A percentile compares a stretch with the other conserved stretches of the same genome.
Conservation (phyloP, 2,329 filamentous ascomycete species). For the Fusarium algeriense region DNA sequence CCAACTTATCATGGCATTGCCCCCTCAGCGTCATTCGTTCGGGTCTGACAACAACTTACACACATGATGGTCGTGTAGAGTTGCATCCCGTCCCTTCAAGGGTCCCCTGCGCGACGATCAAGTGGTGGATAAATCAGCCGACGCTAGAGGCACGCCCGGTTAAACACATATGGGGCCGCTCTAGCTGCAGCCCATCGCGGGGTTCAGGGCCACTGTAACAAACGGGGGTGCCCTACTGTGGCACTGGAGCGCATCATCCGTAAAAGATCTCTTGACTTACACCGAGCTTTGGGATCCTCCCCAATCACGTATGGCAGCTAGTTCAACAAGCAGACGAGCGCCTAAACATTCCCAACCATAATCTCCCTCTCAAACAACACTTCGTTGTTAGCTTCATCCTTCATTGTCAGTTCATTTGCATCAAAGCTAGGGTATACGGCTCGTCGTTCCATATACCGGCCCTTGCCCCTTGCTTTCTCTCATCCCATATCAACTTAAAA, state of each 20-base stretch:
- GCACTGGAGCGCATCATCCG: background rate
- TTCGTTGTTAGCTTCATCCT: background rate
- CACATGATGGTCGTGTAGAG: slow-evolving; percentile 5
- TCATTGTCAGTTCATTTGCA: background rate
- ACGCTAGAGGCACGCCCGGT: slow-evolving; percentile 28
- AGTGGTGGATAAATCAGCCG: slow-evolving; percentile 30
- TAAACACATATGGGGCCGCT: slow-evolving; percentile 33
- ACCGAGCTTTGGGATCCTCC: slow-evolving; percentile 6
- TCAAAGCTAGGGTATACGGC: slow-evolving; percentile 44
- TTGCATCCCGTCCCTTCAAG: slow-evolving; percentile 24
- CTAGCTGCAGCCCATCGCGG: slow-evolving; percentile 16
- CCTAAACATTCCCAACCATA: background rate
- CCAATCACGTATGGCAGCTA: background rate
- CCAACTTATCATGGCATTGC: slow-evolving; percentile 36
- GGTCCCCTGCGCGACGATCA: slow-evolving; percentile 27
- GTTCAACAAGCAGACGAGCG: background rate
- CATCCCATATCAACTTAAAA: slow-evolving; percentile 18
- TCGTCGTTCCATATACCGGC: slow-evolving; percentile 36
- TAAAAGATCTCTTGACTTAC: slow-evolving; percentile 3
- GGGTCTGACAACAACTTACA: slow-evolving; percentile 14
- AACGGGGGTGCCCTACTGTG: slow-evolving; percentile 1
- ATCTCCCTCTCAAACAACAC: background rate
- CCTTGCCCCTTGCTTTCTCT: background rate
- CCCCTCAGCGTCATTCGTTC: slow-evolving; percentile 35
- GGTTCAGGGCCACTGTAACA: slow-evolving; percentile 21